phyloP scores from a whole-genome alignment of 2,329 filamentous ascomycete genomes.

The Thelonectria discophora region DNA sequence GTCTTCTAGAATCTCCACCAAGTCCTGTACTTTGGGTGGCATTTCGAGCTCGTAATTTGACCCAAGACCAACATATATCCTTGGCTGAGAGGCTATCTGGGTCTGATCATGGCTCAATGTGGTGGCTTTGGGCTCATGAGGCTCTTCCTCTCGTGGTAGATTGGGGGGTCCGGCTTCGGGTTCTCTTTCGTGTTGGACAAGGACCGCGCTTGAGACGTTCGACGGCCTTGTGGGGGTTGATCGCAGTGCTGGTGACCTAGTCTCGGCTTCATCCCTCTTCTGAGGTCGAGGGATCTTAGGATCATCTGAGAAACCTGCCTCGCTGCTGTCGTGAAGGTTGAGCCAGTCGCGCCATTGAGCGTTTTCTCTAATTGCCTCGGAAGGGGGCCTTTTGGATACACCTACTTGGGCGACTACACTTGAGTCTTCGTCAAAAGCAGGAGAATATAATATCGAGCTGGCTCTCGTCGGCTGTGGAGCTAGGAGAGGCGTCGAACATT shows the following conservation, averaged over 20 bases:
- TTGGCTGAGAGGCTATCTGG: not conserved
- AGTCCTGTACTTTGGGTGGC: constrained; percentile 27
- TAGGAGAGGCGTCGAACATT: constrained; percentile 34
- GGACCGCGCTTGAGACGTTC: not conserved
- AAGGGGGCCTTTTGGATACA: not conserved
- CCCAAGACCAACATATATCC: constrained; percentile 17
- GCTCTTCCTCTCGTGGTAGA: not conserved
- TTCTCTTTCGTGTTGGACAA: constrained; percentile 1
- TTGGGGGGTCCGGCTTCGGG: constrained; percentile 11
- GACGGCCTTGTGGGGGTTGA: not conserved
- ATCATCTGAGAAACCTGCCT: not conserved
- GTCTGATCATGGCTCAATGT: not conserved
- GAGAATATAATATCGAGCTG: constrained; percentile 25
- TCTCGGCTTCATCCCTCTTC: not conserved
- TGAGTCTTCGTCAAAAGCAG: constrained; percentile 19
- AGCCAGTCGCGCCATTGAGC: constrained; percentile 38
- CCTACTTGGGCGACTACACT: constrained; percentile 33
- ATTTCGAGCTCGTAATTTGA: constrained; percentile 4
- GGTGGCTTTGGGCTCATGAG: not conserved
- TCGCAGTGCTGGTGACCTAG: not conserved
- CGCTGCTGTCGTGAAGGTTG: constrained; percentile 5
- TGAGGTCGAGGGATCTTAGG: not conserved
- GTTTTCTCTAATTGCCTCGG: constrained; percentile 28
- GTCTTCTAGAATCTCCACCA: constrained; percentile 33
- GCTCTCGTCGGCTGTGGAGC: constrained; percentile 39